Evolutionary conservation across 78 protist species (phyloP), one percentile per base, ranked within the genome.

Genomic region (Diacronema lutheri): DNA sequence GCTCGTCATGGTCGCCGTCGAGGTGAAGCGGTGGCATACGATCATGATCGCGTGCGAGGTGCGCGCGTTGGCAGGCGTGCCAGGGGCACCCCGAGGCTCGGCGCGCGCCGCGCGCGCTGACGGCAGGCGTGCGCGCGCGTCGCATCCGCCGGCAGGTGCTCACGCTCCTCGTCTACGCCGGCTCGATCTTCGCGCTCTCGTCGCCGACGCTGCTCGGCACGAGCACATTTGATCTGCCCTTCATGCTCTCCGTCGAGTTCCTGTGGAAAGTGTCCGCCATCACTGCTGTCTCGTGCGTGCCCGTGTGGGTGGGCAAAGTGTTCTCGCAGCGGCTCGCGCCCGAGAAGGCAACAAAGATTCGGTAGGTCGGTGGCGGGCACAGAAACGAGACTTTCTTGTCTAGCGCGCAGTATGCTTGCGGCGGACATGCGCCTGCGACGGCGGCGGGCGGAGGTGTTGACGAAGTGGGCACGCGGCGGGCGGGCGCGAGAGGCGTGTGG

Each of bases 1-100:
- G 86, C 86, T 94, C 16, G 61, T 96, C 83, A 97, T 94, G 90
- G 94, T 97, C 29, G 93, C 92, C 4, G 77, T 92, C 11, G 95
- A 93, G 62, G 89, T 97, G 31, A 90, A 95, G 88, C 79, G 79
- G 9, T 71, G 79, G 79, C 79, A 71, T 10, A 56, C 79, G 57
- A 35, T 71, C 26, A 71, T 71, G 79, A n/a, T 71, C 13, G 50
- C 41, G 31, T 56, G 58, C 35, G 50, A 71, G 29, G 61, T 20
- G 61, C 61, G 61, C 61, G 61, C 23, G 16, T 14, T 14, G 23
- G 61, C 29, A 1, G 23, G 29, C 23, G 4, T 14, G 1, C 29
- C 61, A 56, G 23, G 16, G 23, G 12, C 61, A n/a, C n/a, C n/a
- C n/a, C n/a, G n/a, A n/a, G n/a, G n/a, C n/a, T n/a, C n/a, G n/a